Base-by-base conservation (phyloP, 371 early-diverging fungal species). In the Mucor velutinosus region DNA sequence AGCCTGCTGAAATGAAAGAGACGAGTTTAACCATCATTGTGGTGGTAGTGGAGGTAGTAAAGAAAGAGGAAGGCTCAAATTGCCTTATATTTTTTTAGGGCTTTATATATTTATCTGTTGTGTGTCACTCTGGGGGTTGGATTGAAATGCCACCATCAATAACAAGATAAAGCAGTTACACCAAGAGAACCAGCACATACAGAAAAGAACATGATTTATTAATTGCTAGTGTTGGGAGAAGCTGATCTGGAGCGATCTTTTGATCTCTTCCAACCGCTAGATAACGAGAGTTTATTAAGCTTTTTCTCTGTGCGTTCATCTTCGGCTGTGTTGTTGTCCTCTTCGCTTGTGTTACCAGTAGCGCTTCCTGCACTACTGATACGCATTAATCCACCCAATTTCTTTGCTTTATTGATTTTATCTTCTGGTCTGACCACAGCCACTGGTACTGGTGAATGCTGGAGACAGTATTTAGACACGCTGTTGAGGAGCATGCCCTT, bases 381-480 rank as follows among this genome's bases (percentile, higher is more conserved):
- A 1, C 76, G 76, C 70, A 75, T 76, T 45, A 80, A 37, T 11
- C 73, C 76, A 35, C 72, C 67, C 19, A 80, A 10, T 21, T 72
- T 66, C 30, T 76, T 74, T 17, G 61, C 14, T 59, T 86, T 86
- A 64, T 80, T 83, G 23, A 76, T 57, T 53, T 85, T 80, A 35
- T 79, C 78, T 57, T 86, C 87, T 6, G 87, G 86, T 15, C 85
- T 78, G 19, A 88, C 87, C 1, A 88, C 86, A 4, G 80, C 73
- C 15, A 88, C 88, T 21, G 88, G 88, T 0, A 88, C 82, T 4
- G 85, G 80, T 1, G 84, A 83, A 64, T 86, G 86, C 45, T 88
- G 86, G 17, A 88, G 70, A 60, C 87, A 86, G 65, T 85, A 86
- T 30, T 85, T 86, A 17, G 88, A 88, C 5, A 88, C 79, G 19